Base-by-base conservation (phyloP, 2,329 filamentous ascomycete species). In the Neonectria ditissima region DNA sequence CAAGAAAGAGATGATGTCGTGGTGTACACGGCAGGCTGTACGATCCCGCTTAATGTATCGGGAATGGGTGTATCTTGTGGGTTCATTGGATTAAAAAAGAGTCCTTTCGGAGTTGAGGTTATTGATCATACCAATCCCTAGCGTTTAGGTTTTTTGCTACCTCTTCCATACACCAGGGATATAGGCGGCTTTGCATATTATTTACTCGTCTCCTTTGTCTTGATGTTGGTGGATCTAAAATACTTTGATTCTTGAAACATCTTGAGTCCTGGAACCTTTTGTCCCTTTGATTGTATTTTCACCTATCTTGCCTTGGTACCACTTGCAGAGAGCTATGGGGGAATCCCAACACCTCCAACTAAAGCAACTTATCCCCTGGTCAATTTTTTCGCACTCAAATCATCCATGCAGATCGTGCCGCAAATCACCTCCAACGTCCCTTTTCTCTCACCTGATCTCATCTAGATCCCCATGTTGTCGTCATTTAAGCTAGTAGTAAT, bases 71-170 rank as follows among this genome's bases (percentile, higher is more conserved):
- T 69, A 72, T 62, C 52, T 65, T 41, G 6, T 69, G 67, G 68
- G 64, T 69, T 65, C 65, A 67, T 71, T 70, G 67, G 69, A 62
- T 65, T 47, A 64, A 44, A 72, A 71, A 73, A 73, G 39, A 57
- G 65, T 70, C 55, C 63, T 67, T 64, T 41, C 39, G 71, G 71
- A 73, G 71, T 73, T 71, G 43, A 59, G 65, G 71, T 52, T 64
- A 57, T 66, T 63, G 64, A 60, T 66, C 58, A 73, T 60, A 66
- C 56, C 62, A 64, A 61, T 71, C 66, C 68, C 68, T 66, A 73
- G 71, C 71, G 69, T 73, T 65, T 48, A 55, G 63, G 56, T 65
- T 70, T 55, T 63, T 51, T 43, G 28, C 32, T 48, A 34, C 18
- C 22, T 39, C 10, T 54, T 55, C 30, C 43, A 50, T 55, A 65